Evolutionary conservation across 495 filamentous ascomycete genomes (phyloP).

Genomic region (Sabuloglossum arenarium): DNA sequence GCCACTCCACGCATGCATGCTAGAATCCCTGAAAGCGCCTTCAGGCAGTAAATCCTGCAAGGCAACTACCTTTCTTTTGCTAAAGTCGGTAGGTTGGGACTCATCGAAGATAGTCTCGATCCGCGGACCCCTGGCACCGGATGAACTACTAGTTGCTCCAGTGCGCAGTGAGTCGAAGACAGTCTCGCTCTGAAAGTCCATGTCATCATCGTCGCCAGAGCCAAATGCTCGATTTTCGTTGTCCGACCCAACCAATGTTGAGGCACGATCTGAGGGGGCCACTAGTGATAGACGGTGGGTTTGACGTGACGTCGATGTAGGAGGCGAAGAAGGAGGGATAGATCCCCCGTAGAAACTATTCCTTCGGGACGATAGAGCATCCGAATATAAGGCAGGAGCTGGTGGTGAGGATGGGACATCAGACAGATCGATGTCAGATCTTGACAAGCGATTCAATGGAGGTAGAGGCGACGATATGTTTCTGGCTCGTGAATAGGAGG

Average conservation of each 20-base stretch:
- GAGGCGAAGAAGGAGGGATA: slow-evolving; percentile 1
- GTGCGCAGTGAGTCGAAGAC: slow-evolving; percentile 79
- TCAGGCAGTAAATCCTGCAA: slow-evolving; percentile 29
- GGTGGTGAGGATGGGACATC: background rate
- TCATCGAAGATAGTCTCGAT: slow-evolving; percentile 82
- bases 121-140: slow-evolving; percentile 30
- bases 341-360: background rate
- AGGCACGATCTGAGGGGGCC: slow-evolving; percentile 48
- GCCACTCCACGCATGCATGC: slow-evolving; percentile 21
- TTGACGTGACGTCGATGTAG: background rate
- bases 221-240: slow-evolving; percentile 50
- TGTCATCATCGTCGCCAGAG: slow-evolving; percentile 69
- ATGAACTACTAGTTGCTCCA: slow-evolving; percentile 23
- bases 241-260: slow-evolving; percentile 70
- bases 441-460: slow-evolving; percentile 32
- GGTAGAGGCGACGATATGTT: slow-evolving; percentile 34
- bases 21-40: slow-evolving; percentile 23
- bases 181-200: slow-evolving; percentile 71
- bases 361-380: background rate
- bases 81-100: slow-evolving; percentile 33
- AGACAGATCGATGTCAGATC: slow-evolving; percentile 30
- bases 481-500: slow-evolving; percentile 15
- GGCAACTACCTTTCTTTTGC: slow-evolving; percentile 34
- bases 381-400: background rate
- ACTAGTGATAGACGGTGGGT: slow-evolving; percentile 11